Base-by-base conservation (phyloP, 192 early-diverging fungal species). In the Ambispora gerdemannii region DNA sequence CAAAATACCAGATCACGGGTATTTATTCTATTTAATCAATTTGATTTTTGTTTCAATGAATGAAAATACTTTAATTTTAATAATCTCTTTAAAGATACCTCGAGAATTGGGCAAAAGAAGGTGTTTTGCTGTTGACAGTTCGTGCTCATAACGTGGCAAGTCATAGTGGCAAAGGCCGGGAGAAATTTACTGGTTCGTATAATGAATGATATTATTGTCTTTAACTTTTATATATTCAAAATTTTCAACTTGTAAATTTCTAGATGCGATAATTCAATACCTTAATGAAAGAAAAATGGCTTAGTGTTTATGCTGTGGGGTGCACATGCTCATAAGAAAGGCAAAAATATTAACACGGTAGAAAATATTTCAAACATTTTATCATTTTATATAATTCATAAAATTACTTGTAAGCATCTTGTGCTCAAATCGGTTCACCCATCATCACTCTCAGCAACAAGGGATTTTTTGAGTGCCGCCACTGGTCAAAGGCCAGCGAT, bases 261-360 rank as follows among this genome's bases (percentile, higher is more conserved):
- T 75, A 79, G 93, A 96, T 74, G 83, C 89, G 0, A 89, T 95
- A 22, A 82, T 98, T 36, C 70, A 81, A 25, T 81, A 91, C 52
- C 69, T 98, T 51, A 90, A 88, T 71, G 81, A 4, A 76, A 84
- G 33, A 75, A 78, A 2, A 53, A 38, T 1, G 76, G 88, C 50
- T 82, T 95, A 6, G 96, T 98, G 50, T 98, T 98, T 80, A 87
- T 98, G 78, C 83, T 97, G 22, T 98, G 96, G 95, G 96, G 96
- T 22, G 72, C 80, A 24, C 88, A 90, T 73, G 94, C 94, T 25
- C 92, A 93, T 74, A 94, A 94, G 80, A 93, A 94, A 63, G 91
- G 90, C 15, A 72, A 78, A 1, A 67, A 62, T 4, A 86, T 98
- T 33, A 87, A 96, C 62, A 85, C 81, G 52, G 69, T 73, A 25